Evolutionary conservation across 2,329 filamentous ascomycete genomes (phyloP).

Genomic region (Scytalidium sp.): DNA sequence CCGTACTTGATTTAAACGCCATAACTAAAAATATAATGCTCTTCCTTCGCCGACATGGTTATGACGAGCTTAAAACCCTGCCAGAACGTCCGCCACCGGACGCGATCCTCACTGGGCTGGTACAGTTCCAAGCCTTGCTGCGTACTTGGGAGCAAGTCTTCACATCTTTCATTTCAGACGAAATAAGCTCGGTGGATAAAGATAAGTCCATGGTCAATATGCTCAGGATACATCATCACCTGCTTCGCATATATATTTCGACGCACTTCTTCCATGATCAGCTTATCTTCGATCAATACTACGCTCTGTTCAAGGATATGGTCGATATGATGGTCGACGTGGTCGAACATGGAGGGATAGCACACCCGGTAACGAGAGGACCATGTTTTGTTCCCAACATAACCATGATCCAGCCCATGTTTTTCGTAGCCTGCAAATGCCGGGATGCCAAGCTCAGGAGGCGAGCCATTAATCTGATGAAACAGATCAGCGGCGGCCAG

Average conservation of each 20-base stretch:
- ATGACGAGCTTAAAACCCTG: not conserved
- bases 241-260: slow-evolving; percentile 1
- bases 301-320: slow-evolving; percentile 1
- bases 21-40: slow-evolving; percentile 1
- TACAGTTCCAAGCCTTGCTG: slow-evolving; percentile 1
- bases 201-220: not conserved
- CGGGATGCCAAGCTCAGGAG: slow-evolving; percentile 4
- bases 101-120: not conserved
- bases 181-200: not conserved
- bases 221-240: not conserved
- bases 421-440: slow-evolving; percentile 6
- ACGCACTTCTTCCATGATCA: slow-evolving; percentile 3
- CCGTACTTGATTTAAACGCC: slow-evolving; percentile 1
- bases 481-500: slow-evolving; percentile 2
- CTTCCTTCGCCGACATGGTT: slow-evolving; percentile 3
- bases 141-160: not conserved
- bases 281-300: slow-evolving; percentile 7
- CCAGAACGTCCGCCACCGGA: not conserved
- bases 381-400: slow-evolving; percentile 7
- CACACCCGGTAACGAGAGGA: not conserved
- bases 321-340: not conserved
- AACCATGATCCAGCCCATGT: slow-evolving; percentile 4
- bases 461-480: slow-evolving; percentile 5
- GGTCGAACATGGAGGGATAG: not conserved
- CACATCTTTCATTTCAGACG: not conserved